These are phyloP conservation scores for Xylariaceae sp. DNA, from an alignment of 2,329 filamentous ascomycete species.

Conservation along the genomic window DNA sequence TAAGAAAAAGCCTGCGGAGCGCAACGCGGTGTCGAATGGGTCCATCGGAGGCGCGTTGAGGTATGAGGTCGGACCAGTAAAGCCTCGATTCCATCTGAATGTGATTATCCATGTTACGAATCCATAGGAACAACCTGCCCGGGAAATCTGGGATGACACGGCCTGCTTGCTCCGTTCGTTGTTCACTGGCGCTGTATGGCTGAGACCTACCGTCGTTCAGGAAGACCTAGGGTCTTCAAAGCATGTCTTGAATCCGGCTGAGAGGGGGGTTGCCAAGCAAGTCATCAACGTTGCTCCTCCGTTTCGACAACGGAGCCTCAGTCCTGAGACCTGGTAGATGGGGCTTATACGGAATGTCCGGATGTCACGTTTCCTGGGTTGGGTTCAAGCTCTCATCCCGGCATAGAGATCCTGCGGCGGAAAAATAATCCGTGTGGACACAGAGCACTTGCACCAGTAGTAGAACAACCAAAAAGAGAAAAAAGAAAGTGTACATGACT, in stretches of 20 bases:
- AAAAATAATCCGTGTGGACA: constrained; percentile 1
- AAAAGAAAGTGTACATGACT: constrained; percentile 31
- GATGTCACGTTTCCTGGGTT: constrained; percentile 24
- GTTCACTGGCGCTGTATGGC: constrained; percentile 19
- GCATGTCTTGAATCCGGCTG: constrained; percentile 32
- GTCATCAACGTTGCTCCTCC: constrained; percentile 18
- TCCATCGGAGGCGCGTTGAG: constrained; percentile 1
- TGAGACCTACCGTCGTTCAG: constrained; percentile 13
- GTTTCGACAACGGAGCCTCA: constrained; percentile 23
- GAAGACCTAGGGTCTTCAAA: constrained; percentile 1
- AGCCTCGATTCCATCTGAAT: constrained; percentile 17
- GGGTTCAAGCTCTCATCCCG: constrained; percentile 12
- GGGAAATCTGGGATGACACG: constrained; percentile 7
- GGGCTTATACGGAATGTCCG: constrained; percentile 18
- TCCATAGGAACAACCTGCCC: constrained; percentile 4
- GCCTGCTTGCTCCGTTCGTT: constrained; percentile 1
- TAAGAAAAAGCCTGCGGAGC: constrained; percentile 2
- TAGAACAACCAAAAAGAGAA: constrained; percentile 18
- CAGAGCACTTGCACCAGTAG: constrained; percentile 28
- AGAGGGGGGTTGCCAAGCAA: constrained; percentile 26
- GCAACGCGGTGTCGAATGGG: neutral
- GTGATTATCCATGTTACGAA: constrained; percentile 1
- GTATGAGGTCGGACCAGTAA: constrained; percentile 15
- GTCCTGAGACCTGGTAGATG: constrained; percentile 22
- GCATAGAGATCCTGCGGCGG: constrained; percentile 16